These are phyloP conservation scores for Acer campestre DNA, from an alignment of 345 rosid genomes.

Conservation along the genomic window DNA sequence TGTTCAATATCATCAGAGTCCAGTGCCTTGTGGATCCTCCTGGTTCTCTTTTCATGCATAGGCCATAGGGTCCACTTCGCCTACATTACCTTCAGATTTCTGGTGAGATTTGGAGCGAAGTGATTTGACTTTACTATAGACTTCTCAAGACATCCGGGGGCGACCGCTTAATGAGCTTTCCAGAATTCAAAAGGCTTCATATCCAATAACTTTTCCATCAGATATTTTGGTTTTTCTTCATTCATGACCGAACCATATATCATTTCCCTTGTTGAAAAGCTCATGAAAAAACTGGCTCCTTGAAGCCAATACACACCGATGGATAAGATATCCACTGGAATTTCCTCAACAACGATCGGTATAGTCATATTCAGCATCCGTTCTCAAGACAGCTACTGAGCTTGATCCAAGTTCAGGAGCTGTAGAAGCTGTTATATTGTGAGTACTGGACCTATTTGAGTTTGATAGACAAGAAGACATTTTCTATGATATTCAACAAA, in stretches of 20 bases:
- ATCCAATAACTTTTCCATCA: constrained; percentile 38
- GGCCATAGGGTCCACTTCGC: not conserved
- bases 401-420: constrained; percentile 29
- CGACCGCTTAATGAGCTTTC: constrained; percentile 28
- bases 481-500: too few species aligned
- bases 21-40: constrained; percentile 44
- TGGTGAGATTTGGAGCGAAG: constrained; percentile 13
- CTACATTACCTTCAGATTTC: constrained; percentile 8
- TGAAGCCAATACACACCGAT: constrained; percentile 51
- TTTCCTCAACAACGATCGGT: constrained; percentile 42
- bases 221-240: constrained; percentile 35
- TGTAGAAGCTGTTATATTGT: not conserved
- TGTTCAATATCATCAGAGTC: constrained; percentile 48
- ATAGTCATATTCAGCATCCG: constrained; percentile 21
- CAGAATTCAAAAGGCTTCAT: constrained; percentile 49
- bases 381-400: not conserved
- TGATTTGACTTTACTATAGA: constrained; percentile 19
- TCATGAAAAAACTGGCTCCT: constrained; percentile 6
- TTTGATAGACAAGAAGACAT: constrained; percentile 19
- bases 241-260: not conserved
- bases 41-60: constrained; percentile 28
- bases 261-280: constrained; percentile 30
- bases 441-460: constrained; percentile 27
- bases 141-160: constrained; percentile 19
- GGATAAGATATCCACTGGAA: constrained; percentile 31